These are phyloP conservation scores for Salicornia ramosissima DNA, from an alignment of 148 eudicot species.

Conservation along the genomic window DNA sequence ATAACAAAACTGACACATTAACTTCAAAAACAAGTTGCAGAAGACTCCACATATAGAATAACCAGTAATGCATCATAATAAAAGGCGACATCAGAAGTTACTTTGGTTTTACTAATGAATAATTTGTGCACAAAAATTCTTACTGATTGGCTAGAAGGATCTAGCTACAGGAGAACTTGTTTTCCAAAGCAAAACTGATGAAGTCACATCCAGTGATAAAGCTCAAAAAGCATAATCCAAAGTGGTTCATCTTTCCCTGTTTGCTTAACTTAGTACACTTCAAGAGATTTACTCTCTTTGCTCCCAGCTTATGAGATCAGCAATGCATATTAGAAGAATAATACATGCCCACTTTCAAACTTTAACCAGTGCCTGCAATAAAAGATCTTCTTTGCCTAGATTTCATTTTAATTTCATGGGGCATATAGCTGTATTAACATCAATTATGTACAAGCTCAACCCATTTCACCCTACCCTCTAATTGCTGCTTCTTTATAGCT, in stretches of 20 bases:
- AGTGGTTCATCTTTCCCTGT: slow-evolving; percentile 15
- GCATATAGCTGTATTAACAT: neutral
- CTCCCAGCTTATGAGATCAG: neutral
- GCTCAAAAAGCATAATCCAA: slow-evolving; percentile 18
- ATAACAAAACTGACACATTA: neutral
- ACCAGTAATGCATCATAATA: neutral
- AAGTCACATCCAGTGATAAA: neutral
- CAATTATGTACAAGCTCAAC: neutral
- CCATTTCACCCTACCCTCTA: too few relatives aligned
- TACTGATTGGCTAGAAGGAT: slow-evolving; percentile 11
- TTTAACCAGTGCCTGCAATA: neutral
- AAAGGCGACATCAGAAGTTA: neutral
- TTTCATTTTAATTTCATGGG: neutral
- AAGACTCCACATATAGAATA: neutral
- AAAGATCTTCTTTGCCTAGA: neutral
- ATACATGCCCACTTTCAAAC: neutral
- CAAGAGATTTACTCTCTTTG: slow-evolving; percentile 8
- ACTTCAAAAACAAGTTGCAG: neutral
- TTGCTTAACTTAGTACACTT: slow-evolving; percentile 7
- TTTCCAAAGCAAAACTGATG: neutral
- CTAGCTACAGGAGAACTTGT: neutral
- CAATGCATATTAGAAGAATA: neutral
- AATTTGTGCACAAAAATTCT: neutral
- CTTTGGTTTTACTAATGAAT: neutral
- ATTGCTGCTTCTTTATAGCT: too few relatives aligned